Evolutionary conservation across 2,329 filamentous ascomycete genomes (phyloP).

Genomic region (Penicillium occitanis): DNA sequence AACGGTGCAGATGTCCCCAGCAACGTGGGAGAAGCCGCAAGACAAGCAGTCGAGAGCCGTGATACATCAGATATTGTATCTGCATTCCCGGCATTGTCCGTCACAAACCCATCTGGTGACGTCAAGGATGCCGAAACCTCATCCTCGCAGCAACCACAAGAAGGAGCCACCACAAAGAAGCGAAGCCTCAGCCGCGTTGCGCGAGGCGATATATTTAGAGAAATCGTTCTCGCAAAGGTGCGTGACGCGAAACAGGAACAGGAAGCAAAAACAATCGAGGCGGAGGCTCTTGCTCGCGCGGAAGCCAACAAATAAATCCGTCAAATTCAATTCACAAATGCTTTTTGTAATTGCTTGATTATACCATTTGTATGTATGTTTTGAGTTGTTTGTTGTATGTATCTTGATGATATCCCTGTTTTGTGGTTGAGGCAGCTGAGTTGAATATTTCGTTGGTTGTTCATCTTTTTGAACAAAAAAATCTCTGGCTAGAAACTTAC

Average conservation of each 20-base stretch:
- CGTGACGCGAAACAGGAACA: slow-evolving; percentile 87
- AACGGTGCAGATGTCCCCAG: slow-evolving; percentile 55
- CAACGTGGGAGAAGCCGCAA: slow-evolving; percentile 59
- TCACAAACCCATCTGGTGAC: slow-evolving; percentile 19
- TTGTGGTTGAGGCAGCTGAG: slow-evolving; percentile 1
- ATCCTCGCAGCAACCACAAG: slow-evolving; percentile 26
- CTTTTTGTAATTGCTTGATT: not conserved
- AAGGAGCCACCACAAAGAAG: slow-evolving; percentile 42
- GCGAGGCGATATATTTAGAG: slow-evolving; percentile 78
- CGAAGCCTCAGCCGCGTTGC: slow-evolving; percentile 58
- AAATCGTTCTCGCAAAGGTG: slow-evolving; percentile 91
- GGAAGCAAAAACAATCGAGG: slow-evolving; percentile 67
- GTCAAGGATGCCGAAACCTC: slow-evolving; percentile 14
- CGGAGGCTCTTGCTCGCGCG: slow-evolving; percentile 51
- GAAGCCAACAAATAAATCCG: slow-evolving; percentile 22
- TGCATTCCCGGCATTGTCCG: slow-evolving; percentile 29
- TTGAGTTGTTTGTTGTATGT: not conserved
- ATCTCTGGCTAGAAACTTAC: not conserved
- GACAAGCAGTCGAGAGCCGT: slow-evolving; percentile 12
- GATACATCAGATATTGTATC: slow-evolving; percentile 27
- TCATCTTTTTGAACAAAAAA: not conserved
- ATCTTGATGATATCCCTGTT: slow-evolving; percentile 19
- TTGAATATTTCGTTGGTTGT: not conserved
- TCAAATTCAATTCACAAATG: not conserved
- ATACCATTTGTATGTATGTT: not conserved